Conservation (phyloP, 306 rosid genomes). For the Acacia crassicarpa region DNA sequence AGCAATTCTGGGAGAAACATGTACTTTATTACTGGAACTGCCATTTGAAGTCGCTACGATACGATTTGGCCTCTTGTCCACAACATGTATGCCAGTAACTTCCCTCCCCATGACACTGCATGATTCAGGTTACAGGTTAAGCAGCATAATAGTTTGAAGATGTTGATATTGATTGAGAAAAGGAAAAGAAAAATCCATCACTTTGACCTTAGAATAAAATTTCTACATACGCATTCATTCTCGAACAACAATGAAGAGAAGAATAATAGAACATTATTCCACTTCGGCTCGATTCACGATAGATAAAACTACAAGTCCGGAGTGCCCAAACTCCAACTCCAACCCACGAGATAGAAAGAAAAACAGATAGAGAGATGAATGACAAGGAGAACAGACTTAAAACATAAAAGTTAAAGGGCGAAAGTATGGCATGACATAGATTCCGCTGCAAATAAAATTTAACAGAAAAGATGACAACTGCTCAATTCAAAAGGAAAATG, state of each 20-base stretch:
- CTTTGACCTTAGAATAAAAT: conserved; percentile 7
- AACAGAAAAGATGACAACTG: neutral
- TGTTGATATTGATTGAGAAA: conserved; percentile 3
- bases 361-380: neutral
- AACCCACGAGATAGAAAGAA: neutral
- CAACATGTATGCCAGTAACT: conserved; percentile 53
- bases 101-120: conserved; percentile 96
- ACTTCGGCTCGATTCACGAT: neutral
- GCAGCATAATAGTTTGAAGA: conserved; percentile 17
- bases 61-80: conserved; percentile 55
- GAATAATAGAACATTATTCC: neutral
- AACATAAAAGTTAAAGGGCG: neutral
- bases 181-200: neutral
- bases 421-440: conserved; percentile 12
- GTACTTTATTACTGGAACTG: conserved; percentile 48
- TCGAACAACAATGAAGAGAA: conserved; percentile 7
- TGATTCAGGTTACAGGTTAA: conserved; percentile 21
- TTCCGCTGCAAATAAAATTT: conserved; percentile 2
- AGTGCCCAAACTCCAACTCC: conserved; percentile 18
- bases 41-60: conserved; percentile 44
- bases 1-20: conserved; percentile 62
- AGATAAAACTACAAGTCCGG: conserved; percentile 5
- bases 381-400: neutral
- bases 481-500: conserved; percentile 17
- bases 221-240: neutral